Base-by-base conservation (phyloP, 371 early-diverging fungal genomes). In the Apophysomyces variabilis region DNA sequence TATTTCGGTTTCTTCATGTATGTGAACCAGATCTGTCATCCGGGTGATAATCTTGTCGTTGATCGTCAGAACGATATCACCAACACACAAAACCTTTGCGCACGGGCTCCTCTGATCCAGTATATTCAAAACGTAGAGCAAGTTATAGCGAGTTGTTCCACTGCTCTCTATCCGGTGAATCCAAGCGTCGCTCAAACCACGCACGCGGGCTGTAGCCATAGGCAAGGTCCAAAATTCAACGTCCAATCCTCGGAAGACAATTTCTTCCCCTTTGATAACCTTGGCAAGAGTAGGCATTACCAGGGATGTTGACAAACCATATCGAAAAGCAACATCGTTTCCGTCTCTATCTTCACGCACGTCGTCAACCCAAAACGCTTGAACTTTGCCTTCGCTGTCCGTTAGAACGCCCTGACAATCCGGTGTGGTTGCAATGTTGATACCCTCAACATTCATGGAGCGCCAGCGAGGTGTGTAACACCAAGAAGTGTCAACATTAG, bases 11-110 rank as follows among this genome's bases (percentile, higher is more conserved):
- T 69, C 47, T 41, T 74, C 67, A 9, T 73, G 71, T 5, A 79
- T 66, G 26, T 72, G 70, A 37, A 69, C 77, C 62, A 96, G 70
- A 63, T 95, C 91, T 26, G 76, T 73, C 81, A 95, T 88, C 5
- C 90, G 77, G 7, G 90, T 90, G 2, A 93, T 87, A 9, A 86
- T 69, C 13, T 80, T 64, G 21, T 91, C 93, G 59, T 93, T 81
- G 37, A 94, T 76, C 44, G 89, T 86, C 14, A 96, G 76, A 14
- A 97, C 81, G 36, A 96, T 74, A 70, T 97, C 98, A 38, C 95
- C 93, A 0, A 93, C 93, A 67, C 88, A 78, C 61, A 92, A 70
- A 5, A 87, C 79, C 64, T 77, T 74, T 18, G 89, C 82, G 0
- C 89, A 87, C 4, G 83, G 82, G 7, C 84, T 81, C 11, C 77